A percentile compares a stretch with the other conserved stretches of the same genome.
phyloP scores from a whole-genome alignment of 352 stramenopile genomes.

The Phytophthora tubulina region DNA sequence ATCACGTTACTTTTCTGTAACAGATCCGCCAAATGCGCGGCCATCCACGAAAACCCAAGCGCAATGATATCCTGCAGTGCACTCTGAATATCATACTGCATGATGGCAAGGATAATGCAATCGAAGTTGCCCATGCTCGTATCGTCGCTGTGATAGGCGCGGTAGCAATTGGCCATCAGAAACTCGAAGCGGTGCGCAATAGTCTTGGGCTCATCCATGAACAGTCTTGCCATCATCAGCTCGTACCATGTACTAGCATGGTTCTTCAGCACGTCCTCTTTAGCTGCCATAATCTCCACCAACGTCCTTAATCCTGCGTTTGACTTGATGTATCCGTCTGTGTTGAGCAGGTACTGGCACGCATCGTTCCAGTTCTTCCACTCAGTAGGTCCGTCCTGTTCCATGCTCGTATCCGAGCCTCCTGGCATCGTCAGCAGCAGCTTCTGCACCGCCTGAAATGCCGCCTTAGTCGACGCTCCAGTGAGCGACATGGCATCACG shows the following conservation, averaged over 20 bases:
- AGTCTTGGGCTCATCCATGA: constrained; percentile 80
- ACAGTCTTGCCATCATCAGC: constrained; percentile 82
- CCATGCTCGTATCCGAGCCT: constrained; percentile 8
- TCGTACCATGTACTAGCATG: constrained; percentile 75
- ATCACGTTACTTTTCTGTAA: constrained; percentile 67
- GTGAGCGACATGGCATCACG: constrained; percentile 54
- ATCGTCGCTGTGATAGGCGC: constrained; percentile 49
- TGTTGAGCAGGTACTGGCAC: constrained; percentile 66
- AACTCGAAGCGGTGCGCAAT: constrained; percentile 82
- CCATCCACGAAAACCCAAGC: constrained; percentile 83
- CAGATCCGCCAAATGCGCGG: constrained; percentile 70
- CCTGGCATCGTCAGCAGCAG: constrained; percentile 75
- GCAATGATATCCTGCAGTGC: constrained; percentile 72
- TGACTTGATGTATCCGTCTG: constrained; percentile 61
- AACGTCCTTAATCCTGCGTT: constrained; percentile 59
- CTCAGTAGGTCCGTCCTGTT: constrained; percentile 25
- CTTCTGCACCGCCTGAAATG: constrained; percentile 69
- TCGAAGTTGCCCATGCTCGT: constrained; percentile 82
- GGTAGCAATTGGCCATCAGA: constrained; percentile 81
- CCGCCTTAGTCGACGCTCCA: constrained; percentile 50
- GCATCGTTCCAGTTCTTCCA: constrained; percentile 80
- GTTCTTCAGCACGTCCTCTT: constrained; percentile 53
- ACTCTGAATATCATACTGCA: constrained; percentile 80
- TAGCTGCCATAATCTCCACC: constrained; percentile 63
- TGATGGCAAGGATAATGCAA: constrained; percentile 80